Percentiles rank a stretch among this genome's conserved stretches.
These are phyloP conservation scores for Hondaea fermentalgiana DNA, from an alignment of 108 stramenopile species.

Conservation along the genomic window DNA sequence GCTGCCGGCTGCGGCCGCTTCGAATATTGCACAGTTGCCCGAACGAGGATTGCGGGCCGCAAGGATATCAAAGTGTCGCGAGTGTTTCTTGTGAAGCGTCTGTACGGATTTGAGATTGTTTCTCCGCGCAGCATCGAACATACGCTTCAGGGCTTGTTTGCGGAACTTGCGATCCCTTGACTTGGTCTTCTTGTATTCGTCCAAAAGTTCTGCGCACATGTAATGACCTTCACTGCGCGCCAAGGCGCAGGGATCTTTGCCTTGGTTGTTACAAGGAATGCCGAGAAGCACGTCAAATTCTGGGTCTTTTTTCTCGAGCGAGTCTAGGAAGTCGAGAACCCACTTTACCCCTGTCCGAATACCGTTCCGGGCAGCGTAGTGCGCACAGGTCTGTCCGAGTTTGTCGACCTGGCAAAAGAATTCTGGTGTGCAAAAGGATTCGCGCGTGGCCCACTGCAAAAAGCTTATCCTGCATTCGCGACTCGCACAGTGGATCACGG, in stretches of 20 bases:
- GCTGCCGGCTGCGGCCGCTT: not conserved
- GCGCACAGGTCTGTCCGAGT: not conserved
- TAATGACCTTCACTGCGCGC: not conserved
- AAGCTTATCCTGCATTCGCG: slow-evolving; percentile 14
- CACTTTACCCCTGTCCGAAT: not conserved
- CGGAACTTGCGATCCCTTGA: not conserved
- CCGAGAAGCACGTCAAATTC: not conserved
- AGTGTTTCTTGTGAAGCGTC: not conserved
- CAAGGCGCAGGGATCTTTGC: not conserved
- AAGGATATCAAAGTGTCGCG: not conserved
- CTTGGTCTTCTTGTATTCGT: not conserved
- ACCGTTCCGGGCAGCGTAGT: not conserved
- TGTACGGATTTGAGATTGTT: not conserved
- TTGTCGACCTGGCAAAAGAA: not conserved
- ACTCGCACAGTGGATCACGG: not conserved
- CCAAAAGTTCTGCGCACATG: not conserved
- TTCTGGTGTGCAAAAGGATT: not conserved
- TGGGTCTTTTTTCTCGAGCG: not conserved
- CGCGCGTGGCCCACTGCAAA: not conserved
- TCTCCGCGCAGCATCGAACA: not conserved
- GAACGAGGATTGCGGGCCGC: not conserved
- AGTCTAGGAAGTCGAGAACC: not conserved
- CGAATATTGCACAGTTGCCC: not conserved
- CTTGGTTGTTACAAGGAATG: not conserved
- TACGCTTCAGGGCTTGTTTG: not conserved